These are phyloP conservation scores for Nicotiana obtusifolia DNA, from an alignment of 257 asterid genomes.

Conservation along the genomic window DNA sequence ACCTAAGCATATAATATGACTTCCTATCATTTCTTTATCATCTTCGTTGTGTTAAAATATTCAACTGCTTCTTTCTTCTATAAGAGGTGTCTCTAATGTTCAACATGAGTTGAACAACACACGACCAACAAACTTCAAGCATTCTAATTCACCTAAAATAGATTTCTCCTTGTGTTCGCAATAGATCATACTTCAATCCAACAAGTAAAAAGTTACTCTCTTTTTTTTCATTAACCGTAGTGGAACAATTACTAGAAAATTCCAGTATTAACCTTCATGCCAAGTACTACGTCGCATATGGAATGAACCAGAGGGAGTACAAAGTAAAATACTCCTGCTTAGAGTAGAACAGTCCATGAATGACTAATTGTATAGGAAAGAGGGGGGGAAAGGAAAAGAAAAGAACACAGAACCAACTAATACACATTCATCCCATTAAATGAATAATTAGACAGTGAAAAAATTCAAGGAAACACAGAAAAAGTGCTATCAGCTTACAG, in stretches of 20 bases:
- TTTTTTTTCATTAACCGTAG: neutral
- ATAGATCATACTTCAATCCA: neutral
- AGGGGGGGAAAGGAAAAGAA: neutral
- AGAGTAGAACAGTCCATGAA: neutral
- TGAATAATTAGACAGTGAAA: neutral
- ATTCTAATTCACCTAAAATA: neutral
- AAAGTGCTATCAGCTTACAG: neutral
- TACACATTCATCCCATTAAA: neutral
- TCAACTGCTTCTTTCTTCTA: neutral
- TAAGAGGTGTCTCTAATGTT: neutral
- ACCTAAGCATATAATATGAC: neutral
- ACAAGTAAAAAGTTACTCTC: neutral
- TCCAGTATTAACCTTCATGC: neutral
- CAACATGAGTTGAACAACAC: no score
- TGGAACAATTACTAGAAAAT: neutral
- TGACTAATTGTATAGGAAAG: neutral
- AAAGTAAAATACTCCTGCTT: neutral
- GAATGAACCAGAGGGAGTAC: neutral
- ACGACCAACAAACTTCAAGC: no score
- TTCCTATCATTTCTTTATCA: neutral
- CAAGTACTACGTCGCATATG: neutral
- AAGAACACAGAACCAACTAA: neutral
- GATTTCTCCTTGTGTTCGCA: neutral
- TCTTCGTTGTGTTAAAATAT: neutral
- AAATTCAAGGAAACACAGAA: neutral